A percentile compares a stretch with the other conserved stretches of the same genome.
Evolutionary conservation across 306 rosid species (phyloP).

Genomic region (Hippophae tibetana): DNA sequence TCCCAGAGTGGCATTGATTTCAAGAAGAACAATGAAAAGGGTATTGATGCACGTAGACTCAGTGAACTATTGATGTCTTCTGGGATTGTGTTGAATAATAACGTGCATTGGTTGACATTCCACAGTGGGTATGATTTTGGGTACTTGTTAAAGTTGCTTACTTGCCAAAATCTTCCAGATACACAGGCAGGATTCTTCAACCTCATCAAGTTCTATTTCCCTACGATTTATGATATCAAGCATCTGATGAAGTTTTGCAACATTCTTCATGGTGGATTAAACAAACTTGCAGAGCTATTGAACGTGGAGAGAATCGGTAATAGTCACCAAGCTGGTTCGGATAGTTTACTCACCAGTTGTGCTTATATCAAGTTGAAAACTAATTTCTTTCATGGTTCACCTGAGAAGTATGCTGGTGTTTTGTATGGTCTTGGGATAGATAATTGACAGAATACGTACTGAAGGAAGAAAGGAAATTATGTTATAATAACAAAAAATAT

Average conservation of each 20-base stretch:
- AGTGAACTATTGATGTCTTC: constrained; percentile 26
- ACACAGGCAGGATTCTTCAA: constrained; percentile 19
- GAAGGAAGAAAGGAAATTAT: constrained; percentile 8
- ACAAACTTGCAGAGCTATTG: constrained; percentile 25
- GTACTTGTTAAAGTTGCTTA: constrained; percentile 32
- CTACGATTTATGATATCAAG: constrained; percentile 31
- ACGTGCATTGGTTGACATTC: constrained; percentile 28
- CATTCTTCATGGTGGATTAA: constrained; percentile 34
- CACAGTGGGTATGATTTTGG: constrained; percentile 37
- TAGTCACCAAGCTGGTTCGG: constrained; percentile 45
- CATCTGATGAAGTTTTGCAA: constrained; percentile 27
- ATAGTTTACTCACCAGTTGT: constrained; percentile 37
- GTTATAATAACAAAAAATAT: background rate
- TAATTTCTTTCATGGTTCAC: constrained; percentile 38
- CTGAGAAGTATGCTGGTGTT: constrained; percentile 48
- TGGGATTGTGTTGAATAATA: constrained; percentile 20
- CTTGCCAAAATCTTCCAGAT: constrained; percentile 20
- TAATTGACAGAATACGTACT: constrained; percentile 26
- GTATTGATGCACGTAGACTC: constrained; percentile 21
- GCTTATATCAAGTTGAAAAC: constrained; percentile 27
- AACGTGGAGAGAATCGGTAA: constrained; percentile 33
- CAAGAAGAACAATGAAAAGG: constrained; percentile 30
- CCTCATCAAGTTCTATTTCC: constrained; percentile 19
- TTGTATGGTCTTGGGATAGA: constrained; percentile 53
- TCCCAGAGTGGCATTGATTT: constrained; percentile 30